Evolutionary conservation across 148 eudicot genomes (phyloP).

Genomic region (Dianthus caryophyllus): DNA sequence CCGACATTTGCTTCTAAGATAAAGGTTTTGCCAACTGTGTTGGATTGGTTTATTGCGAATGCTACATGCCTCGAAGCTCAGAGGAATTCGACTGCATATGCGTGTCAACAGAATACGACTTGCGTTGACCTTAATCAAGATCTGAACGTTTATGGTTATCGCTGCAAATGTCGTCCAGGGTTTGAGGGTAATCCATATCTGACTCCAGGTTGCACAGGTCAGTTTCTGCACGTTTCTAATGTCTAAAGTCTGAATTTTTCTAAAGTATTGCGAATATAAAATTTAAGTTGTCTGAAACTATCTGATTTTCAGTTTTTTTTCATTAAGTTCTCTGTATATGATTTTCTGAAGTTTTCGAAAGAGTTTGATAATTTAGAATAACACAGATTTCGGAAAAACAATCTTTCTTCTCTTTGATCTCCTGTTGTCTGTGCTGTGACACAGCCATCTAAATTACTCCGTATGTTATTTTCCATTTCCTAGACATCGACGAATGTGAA

Average conservation of each 20-base stretch:
- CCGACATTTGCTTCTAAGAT: background rate
- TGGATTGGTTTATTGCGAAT: conserved; percentile 22
- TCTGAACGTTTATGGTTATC: conserved; percentile 8
- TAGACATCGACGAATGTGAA: conserved; percentile 18
- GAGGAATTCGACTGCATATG: conserved; percentile 6
- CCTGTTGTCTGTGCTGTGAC: background rate
- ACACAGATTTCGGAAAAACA: no score
- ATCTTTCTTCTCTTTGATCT: background rate
- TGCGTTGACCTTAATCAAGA: conserved; percentile 8
- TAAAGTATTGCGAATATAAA: no score
- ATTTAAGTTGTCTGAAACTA: no score
- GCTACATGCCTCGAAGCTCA: conserved; percentile 10
- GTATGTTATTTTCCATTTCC: background rate
- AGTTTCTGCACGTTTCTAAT: background rate
- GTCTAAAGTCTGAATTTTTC: no score
- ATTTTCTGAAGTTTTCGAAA: no score
- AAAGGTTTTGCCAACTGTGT: background rate
- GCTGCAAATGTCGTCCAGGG: conserved; percentile 17
- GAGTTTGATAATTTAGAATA: no score
- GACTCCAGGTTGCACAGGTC: conserved; percentile 22
- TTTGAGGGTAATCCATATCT: conserved; percentile 26
- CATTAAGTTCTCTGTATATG: no score
- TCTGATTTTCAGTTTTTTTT: no score
- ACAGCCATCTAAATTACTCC: background rate
- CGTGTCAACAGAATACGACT: conserved; percentile 11